Base-by-base conservation (phyloP, 2,329 filamentous ascomycete genomes). In the Torrubiellomyces zombiae region DNA sequence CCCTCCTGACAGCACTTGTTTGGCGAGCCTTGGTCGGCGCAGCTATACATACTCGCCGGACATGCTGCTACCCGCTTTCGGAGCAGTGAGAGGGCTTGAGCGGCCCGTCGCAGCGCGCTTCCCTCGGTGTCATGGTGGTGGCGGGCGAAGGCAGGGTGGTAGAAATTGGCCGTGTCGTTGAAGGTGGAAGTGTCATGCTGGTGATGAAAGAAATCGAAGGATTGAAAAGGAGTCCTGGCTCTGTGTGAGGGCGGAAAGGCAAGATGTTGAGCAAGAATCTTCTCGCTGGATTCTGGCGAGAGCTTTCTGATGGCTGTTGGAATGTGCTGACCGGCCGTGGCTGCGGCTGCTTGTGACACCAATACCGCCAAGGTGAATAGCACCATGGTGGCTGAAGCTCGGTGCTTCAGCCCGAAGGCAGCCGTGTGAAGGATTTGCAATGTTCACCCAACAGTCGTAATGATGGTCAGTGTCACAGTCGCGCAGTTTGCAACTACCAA, bases 271-370 rank as follows among this genome's bases (percentile, higher is more conserved):
- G 73, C 55, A 36, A 73, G 67, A 43, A 86, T 75, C 59, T 81
- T 89, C 43, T 80, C 75, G 31, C 67, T 67, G 24, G 69, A 64
- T 41, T 82, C 72, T 5, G 59, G 58, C 23, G 68, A 60, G 67
- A 85, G 79, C 43, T 83, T 83, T 42, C 66, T 67, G 27, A 85
- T 59, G 1, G 67, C 77, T 2, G 66, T 62, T 1, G 75, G 75
- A 5, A 50, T 36, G 11, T 31, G 30, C 25, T 42, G 42, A 15
- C 47, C 45, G 16, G 52, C 51, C 3, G 45, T 45, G 16, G 52
- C 51, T 3, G 45, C 28, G 32, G 43, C 35, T 32, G 44, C 36
- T n/a, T 43, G 43, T 3, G 53, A 43, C 21, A 62, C 37, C n/a
- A 14, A 67, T 48, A 10, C 60, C 43, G 21, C 65, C 48, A 20